Conservation (phyloP, 345 rosid genomes). For the Dipteronia dyeriana region DNA sequence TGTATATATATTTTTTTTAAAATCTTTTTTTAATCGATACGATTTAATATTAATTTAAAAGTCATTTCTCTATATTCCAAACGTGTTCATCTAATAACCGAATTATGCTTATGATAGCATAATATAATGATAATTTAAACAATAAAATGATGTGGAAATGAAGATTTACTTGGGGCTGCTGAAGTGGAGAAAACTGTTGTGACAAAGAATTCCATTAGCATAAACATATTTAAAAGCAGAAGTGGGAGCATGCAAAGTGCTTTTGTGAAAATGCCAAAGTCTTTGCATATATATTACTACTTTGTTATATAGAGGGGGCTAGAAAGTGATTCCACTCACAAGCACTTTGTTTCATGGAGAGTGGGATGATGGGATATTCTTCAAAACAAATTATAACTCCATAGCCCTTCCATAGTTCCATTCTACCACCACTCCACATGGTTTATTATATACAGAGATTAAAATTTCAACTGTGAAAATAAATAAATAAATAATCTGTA, state of each 20-base stretch:
- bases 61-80: too few relatives aligned
- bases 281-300: not conserved
- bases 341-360: conserved; percentile 30
- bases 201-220: conserved; percentile 45
- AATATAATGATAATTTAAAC: not conserved
- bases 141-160: not conserved
- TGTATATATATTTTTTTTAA: too few relatives aligned
- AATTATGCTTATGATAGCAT: too few relatives aligned
- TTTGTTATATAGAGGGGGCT: conserved; percentile 1
- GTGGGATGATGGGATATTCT: conserved; percentile 17
- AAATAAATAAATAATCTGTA: not conserved
- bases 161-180: not conserved
- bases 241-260: conserved; percentile 27
- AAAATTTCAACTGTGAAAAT: conserved; percentile 13
- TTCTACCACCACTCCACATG: conserved; percentile 18
- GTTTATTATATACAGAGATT: not conserved
- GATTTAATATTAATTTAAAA: too few relatives aligned
- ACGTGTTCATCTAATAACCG: too few relatives aligned
- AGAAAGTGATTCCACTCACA: conserved; percentile 37
- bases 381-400: not conserved
- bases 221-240: conserved; percentile 30
- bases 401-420: not conserved
- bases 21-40: too few relatives aligned
- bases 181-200: conserved; percentile 41
- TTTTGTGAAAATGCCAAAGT: conserved; percentile 10